phyloP scores from a whole-genome alignment of 805 yeast species.

The Yarrowia porcina region DNA sequence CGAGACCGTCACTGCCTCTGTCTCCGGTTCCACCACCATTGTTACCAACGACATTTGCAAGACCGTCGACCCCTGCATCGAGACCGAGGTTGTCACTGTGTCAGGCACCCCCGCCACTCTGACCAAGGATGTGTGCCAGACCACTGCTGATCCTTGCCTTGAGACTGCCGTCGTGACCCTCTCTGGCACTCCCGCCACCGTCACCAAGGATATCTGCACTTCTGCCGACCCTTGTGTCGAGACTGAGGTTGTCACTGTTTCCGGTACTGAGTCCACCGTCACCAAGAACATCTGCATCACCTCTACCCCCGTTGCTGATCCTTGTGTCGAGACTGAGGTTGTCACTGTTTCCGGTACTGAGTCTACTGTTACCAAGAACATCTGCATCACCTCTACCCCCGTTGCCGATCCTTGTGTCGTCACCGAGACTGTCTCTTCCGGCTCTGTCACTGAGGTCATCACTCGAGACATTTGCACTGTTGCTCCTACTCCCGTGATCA shows the following conservation, averaged over 20 bases:
- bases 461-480: background rate
- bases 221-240: background rate
- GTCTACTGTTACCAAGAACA: background rate
- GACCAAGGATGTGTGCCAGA: background rate
- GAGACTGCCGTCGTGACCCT: background rate
- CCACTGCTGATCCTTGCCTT: background rate
- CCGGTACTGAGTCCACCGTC: background rate
- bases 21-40: background rate
- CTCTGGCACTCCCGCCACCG: background rate
- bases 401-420: background rate
- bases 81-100: background rate
- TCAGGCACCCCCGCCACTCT: background rate
- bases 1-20: background rate
- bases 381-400: background rate
- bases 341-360: background rate
- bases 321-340: background rate
- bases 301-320: background rate
- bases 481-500: background rate
- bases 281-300: background rate
- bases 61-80: background rate
- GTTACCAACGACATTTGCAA: constrained; percentile 2
- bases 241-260: background rate
- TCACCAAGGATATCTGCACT: background rate
- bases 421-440: background rate
- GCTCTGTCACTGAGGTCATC: background rate